phyloP scores from a whole-genome alignment of 2,329 filamentous ascomycete genomes.

The Aspergillus sp. region DNA sequence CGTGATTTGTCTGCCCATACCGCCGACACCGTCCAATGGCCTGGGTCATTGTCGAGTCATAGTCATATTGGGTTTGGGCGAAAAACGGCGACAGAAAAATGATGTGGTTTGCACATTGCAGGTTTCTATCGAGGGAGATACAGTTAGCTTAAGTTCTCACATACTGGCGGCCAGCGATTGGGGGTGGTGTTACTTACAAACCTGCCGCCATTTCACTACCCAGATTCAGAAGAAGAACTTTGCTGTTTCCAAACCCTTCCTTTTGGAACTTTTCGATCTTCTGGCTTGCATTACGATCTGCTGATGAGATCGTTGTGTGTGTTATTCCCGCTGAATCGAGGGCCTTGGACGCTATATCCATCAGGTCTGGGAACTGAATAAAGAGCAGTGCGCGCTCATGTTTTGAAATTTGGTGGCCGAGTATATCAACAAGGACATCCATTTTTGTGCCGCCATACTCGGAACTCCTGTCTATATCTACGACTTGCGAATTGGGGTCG shows the following conservation, averaged over 20 bases:
- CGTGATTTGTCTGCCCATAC: slow-evolving; percentile 57
- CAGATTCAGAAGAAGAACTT: slow-evolving; percentile 59
- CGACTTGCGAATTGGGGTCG: slow-evolving; percentile 1
- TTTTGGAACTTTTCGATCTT: slow-evolving; percentile 45
- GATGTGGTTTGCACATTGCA: slow-evolving; percentile 64
- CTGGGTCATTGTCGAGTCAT: slow-evolving; percentile 60
- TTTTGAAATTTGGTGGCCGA: slow-evolving; percentile 37
- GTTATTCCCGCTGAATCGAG: slow-evolving; percentile 29
- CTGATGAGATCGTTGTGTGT: slow-evolving; percentile 39
- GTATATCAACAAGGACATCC: slow-evolving; percentile 45
- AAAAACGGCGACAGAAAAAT: slow-evolving; percentile 62
- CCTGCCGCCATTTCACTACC: slow-evolving; percentile 60
- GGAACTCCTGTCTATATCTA: slow-evolving; percentile 17
- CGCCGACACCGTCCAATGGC: slow-evolving; percentile 62
- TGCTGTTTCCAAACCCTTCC: slow-evolving; percentile 35
- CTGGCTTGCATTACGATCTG: slow-evolving; percentile 26
- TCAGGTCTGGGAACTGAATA: slow-evolving; percentile 52
- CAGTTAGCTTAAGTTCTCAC: not conserved
- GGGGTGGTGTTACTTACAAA: slow-evolving; percentile 49
- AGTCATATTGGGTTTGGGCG: slow-evolving; percentile 51
- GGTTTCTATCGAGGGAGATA: slow-evolving; percentile 49
- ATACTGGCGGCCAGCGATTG: not conserved
- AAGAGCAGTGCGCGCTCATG: slow-evolving; percentile 58
- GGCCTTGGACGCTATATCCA: slow-evolving; percentile 36
- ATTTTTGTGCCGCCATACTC: slow-evolving; percentile 50